These are phyloP conservation scores for Solanum pennellii DNA, from an alignment of 257 asterid genomes.

Conservation along the genomic window DNA sequence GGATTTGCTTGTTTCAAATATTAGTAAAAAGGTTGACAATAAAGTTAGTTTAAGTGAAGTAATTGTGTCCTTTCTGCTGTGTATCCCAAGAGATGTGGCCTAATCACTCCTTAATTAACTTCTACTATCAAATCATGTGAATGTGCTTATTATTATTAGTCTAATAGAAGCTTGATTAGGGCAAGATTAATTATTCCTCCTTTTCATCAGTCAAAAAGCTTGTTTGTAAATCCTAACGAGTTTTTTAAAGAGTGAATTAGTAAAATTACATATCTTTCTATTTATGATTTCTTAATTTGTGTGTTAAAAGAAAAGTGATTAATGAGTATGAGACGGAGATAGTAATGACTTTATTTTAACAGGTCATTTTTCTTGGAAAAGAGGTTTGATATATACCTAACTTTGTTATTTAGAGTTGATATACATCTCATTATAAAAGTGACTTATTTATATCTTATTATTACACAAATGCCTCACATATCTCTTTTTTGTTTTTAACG, in stretches of 20 bases:
- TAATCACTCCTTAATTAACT: not conserved
- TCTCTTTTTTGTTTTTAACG: not conserved
- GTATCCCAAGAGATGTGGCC: not conserved
- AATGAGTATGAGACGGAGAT: too few relatives aligned
- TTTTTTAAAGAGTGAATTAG: too few relatives aligned
- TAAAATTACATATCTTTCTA: too few relatives aligned
- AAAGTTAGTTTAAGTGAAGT: not conserved
- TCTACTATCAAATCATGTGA: not conserved
- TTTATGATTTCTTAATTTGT: too few relatives aligned
- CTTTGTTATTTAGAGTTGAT: too few relatives aligned
- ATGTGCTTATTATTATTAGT: not conserved
- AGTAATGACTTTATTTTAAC: not conserved
- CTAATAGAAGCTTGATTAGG: not conserved
- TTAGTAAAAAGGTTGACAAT: not conserved
- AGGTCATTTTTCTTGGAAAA: not conserved
- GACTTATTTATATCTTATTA: too few relatives aligned
- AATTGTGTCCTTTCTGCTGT: not conserved
- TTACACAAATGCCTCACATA: not conserved
- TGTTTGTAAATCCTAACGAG: too few relatives aligned
- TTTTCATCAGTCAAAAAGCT: not conserved
- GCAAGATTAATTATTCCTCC: not conserved
- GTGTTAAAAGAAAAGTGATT: too few relatives aligned
- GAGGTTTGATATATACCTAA: too few relatives aligned
- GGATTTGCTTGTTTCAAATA: not conserved
- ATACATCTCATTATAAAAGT: not conserved